Percentiles rank a stretch among this genome's conserved stretches.
Conservation (phyloP, 78 protist genomes). For the Mantamonas sphyraenae region DNA sequence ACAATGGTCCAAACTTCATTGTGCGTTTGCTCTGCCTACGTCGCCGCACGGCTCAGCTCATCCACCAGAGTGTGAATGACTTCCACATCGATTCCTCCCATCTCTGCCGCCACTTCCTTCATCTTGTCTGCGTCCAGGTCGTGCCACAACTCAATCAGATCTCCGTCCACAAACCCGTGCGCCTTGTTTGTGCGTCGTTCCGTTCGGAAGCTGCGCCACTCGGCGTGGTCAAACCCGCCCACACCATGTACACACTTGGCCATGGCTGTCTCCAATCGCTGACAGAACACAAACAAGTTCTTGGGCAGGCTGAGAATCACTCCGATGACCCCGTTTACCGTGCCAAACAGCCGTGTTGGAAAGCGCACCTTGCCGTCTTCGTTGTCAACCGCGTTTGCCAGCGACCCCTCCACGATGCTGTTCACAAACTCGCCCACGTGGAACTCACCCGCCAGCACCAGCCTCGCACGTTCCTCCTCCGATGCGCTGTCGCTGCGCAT, state of each 20-base stretch:
- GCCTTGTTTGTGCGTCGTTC: constrained; percentile 39
- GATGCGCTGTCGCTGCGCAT: constrained; percentile 53
- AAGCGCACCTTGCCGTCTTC: constrained; percentile 22
- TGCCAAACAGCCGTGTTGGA: constrained; percentile 46
- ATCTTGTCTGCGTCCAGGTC: constrained; percentile 35
- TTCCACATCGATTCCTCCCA: no score
- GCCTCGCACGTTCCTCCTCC: constrained; percentile 59
- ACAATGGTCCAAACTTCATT: no score
- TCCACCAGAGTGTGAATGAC: no score
- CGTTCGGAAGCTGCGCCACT: constrained; percentile 61
- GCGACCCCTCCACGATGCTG: constrained; percentile 25
- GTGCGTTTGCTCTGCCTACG: no score
- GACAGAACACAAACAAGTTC: constrained; percentile 40
- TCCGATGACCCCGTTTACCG: constrained; percentile 76
- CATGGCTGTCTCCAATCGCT: constrained; percentile 25
- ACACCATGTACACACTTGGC: constrained; percentile 47
- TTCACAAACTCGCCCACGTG: constrained; percentile 77
- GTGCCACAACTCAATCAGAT: constrained; percentile 64
- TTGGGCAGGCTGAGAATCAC: constrained; percentile 45
- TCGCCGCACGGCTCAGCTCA: no score
- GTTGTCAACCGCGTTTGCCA: constrained; percentile 21
- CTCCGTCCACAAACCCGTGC: constrained; percentile 75
- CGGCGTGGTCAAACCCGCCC: constrained; percentile 58
- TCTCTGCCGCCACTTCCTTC: not conserved
- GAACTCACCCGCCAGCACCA: constrained; percentile 57